Base-by-base conservation (phyloP, 495 filamentous ascomycete species). In the Lasiosphaeria miniovina region DNA sequence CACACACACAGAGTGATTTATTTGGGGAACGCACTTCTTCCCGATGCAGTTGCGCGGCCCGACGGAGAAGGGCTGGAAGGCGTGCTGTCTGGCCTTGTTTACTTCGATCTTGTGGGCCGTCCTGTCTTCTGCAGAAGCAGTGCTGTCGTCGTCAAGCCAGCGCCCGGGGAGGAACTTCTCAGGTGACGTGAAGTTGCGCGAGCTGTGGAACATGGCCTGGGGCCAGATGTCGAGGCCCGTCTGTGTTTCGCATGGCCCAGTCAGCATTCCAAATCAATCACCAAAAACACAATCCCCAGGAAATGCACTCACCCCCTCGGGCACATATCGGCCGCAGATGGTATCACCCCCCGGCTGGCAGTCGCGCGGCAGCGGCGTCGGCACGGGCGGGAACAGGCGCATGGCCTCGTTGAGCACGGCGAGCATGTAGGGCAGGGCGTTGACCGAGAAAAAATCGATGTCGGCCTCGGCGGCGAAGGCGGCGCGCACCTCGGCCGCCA, bases 341-440 rank as follows among this genome's bases (percentile, higher is more conserved):
- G 61, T 64, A 34, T 65, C 74, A 17, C 85, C 85, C 0, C 71
- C 75, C 6, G 67, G 58, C 2, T 80, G 76, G 7, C 68, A 67
- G 0, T 73, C 48, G 6, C 84, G 71, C 4, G 79, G 77, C 10
- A 66, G n/a, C 8, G 32, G 74, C 33, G 61, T 69, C 0, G 80
- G 74, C 0, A 80, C 71, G 0, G 85, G 82, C 1, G 85, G 80
- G 60, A 81, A 82, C 52, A 84, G 67, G 3, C 86, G 77, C 72
- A 88, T 66, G 1, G 74, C 63, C 67, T 88, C 86, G 32, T 83
- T 68, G 5, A 87, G 65, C n/a, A 78, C 78, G 4, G 83, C 84
- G 8, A 80, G 50, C 67, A 86, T 69, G 67, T 86, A 88, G 3
- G 70, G 41, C 6, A 87, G 66, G 1, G 69, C 65, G 36, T 65